Conservation (phyloP, 805 yeast genomes). For the Tetrapisispora pingtungensis region DNA sequence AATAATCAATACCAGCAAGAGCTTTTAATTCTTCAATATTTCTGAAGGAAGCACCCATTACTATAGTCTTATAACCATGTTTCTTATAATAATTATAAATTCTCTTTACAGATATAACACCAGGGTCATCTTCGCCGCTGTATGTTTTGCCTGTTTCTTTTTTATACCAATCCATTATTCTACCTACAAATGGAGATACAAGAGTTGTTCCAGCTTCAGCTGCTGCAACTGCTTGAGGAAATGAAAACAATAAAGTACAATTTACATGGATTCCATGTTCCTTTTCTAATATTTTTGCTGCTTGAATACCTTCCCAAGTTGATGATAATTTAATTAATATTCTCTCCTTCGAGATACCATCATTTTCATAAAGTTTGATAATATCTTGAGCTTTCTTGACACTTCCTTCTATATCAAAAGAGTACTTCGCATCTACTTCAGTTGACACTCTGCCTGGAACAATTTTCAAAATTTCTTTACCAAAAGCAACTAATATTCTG, state of each 20-base stretch:
- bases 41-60: constrained; percentile 99
- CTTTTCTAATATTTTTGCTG: constrained; percentile 87
- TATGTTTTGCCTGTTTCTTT: constrained; percentile 81
- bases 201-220: constrained; percentile 94
- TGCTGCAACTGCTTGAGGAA: constrained; percentile 94
- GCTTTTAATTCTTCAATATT: constrained; percentile 89
- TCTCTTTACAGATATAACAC: constrained; percentile 76
- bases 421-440: constrained; percentile 95
- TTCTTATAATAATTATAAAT: constrained; percentile 97
- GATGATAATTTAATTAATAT: constrained; percentile 91
- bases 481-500: constrained; percentile 86
- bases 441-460: constrained; percentile 99
- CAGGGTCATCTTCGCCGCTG: constrained; percentile 74
- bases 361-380: constrained; percentile 72
- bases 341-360: constrained; percentile 80
- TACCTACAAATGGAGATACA: constrained; percentile 96
- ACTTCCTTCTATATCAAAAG: constrained; percentile 89
- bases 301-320: constrained; percentile 98
- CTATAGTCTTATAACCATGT: constrained; percentile 89
- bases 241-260: constrained; percentile 88
- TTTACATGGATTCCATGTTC: constrained; percentile 87
- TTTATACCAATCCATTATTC: constrained; percentile 97
- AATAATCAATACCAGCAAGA: constrained; percentile 90
- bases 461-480: constrained; percentile 78
- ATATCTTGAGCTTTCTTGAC: constrained; percentile 83